Conservation (phyloP, 1,284 basidiomycete genomes). For the Bjerkandera adusta region DNA sequence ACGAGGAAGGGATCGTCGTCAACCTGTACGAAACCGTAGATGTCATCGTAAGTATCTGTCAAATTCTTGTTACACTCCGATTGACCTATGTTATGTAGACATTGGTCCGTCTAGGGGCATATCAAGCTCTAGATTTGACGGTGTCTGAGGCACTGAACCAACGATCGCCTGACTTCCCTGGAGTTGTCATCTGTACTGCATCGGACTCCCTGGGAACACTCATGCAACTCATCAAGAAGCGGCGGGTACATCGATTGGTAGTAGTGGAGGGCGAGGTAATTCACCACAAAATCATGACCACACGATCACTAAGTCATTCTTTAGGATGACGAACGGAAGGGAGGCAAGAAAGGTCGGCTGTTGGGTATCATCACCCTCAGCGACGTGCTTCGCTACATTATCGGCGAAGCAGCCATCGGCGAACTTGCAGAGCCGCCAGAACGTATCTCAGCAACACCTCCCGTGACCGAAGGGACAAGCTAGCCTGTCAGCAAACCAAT, state of each 20-base stretch:
- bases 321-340: slow-evolving; percentile 74
- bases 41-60: slow-evolving; percentile 77
- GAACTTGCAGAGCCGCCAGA: slow-evolving; percentile 34
- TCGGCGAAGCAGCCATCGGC: slow-evolving; percentile 59
- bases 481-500: not conserved
- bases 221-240: slow-evolving; percentile 89
- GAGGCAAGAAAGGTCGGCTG: slow-evolving; percentile 80
- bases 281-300: slow-evolving; percentile 9
- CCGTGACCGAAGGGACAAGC: not conserved
- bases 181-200: slow-evolving; percentile 94
- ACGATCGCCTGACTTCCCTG: slow-evolving; percentile 90
- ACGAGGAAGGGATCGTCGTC: slow-evolving; percentile 90
- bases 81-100: slow-evolving; percentile 52
- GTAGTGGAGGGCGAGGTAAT: slow-evolving; percentile 84
- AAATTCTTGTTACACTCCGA: slow-evolving; percentile 9
- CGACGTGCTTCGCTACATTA: slow-evolving; percentile 87
- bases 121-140: slow-evolving; percentile 93
- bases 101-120: slow-evolving; percentile 91
- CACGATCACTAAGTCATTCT: slow-evolving; percentile 10
- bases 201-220: slow-evolving; percentile 93
- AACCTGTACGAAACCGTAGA: slow-evolving; percentile 99
- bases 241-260: slow-evolving; percentile 91
- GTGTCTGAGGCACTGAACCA: slow-evolving; percentile 92
- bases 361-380: slow-evolving; percentile 90
- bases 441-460: slow-evolving; percentile 2